Conservation (phyloP, 1,284 basidiomycete species). For the Puccinia novopanici region DNA sequence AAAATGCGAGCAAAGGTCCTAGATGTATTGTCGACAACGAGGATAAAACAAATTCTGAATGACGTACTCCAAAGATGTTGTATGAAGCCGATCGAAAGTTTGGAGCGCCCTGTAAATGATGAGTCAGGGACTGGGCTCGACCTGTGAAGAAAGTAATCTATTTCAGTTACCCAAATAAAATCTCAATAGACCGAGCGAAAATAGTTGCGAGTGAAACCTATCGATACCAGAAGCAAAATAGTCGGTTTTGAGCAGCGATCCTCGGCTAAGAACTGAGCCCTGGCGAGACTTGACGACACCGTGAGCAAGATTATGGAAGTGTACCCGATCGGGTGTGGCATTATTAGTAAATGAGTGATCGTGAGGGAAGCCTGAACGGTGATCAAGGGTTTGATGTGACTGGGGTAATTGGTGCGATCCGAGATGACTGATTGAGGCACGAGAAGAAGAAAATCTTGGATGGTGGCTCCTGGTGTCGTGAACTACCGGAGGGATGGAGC, state of each 20-base stretch:
- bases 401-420: neutral
- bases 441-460: too few species aligned
- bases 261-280: too few species aligned
- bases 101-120: constrained; percentile 78
- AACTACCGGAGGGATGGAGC: constrained; percentile 4
- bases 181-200: neutral
- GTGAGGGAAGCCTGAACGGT: neutral
- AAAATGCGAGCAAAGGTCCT: too few species aligned
- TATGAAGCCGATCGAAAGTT: constrained; percentile 77
- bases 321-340: too few species aligned
- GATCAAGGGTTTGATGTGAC: neutral
- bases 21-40: too few species aligned
- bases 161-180: neutral
- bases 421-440: too few species aligned
- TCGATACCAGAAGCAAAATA: too few species aligned
- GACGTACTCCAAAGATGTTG: constrained; percentile 63
- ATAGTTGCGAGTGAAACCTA: too few species aligned
- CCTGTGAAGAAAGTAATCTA: constrained; percentile 19
- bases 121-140: constrained; percentile 43
- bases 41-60: constrained; percentile 63
- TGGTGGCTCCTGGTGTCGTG: neutral
- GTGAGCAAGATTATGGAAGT: too few species aligned
- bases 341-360: too few species aligned
- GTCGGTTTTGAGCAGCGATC: too few species aligned
- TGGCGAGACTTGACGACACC: too few species aligned